phyloP scores from a whole-genome alignment of 169 alveolate species.

The Plasmodium vinckei region DNA sequence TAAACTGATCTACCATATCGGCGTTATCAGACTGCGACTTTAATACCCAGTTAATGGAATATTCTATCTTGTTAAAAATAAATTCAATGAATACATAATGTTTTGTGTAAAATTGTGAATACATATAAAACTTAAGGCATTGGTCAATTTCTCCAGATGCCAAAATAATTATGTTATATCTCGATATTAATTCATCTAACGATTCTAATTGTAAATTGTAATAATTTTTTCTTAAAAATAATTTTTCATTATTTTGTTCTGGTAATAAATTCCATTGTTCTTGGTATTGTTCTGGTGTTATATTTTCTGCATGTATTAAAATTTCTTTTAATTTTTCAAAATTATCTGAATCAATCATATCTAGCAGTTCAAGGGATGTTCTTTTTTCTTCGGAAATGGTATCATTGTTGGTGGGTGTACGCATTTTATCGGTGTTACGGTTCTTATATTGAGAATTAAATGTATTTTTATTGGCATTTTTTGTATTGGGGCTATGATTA shows the following conservation, averaged over 20 bases:
- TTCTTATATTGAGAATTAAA: not conserved
- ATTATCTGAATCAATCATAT: conserved; percentile 6
- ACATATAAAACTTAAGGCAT: conserved; percentile 67
- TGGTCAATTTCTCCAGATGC: conserved; percentile 77
- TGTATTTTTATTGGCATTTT: not conserved
- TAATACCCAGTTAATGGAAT: conserved; percentile 72
- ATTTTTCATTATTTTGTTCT: conserved; percentile 75
- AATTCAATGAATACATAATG: conserved; percentile 73
- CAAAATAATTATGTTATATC: conserved; percentile 58
- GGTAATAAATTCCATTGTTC: conserved; percentile 69
- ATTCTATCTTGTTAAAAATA: conserved; percentile 56
- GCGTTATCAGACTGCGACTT: conserved; percentile 43
- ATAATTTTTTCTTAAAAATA: conserved; percentile 71
- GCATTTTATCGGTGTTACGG: not conserved
- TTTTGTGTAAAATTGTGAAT: conserved; percentile 72
- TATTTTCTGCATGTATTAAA: conserved; percentile 57
- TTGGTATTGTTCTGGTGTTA: conserved; percentile 73
- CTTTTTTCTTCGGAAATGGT: conserved; percentile 22
- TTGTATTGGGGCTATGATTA: not conserved
- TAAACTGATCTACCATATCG: conserved; percentile 37
- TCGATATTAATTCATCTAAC: conserved; percentile 63
- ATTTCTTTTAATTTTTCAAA: conserved; percentile 63
- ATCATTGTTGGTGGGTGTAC: not conserved
- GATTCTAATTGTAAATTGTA: conserved; percentile 70
- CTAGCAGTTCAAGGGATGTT: conserved; percentile 13